Evolutionary conservation across 2,329 filamentous ascomycete species (phyloP).

Genomic region (Podosphaera aphanis): DNA sequence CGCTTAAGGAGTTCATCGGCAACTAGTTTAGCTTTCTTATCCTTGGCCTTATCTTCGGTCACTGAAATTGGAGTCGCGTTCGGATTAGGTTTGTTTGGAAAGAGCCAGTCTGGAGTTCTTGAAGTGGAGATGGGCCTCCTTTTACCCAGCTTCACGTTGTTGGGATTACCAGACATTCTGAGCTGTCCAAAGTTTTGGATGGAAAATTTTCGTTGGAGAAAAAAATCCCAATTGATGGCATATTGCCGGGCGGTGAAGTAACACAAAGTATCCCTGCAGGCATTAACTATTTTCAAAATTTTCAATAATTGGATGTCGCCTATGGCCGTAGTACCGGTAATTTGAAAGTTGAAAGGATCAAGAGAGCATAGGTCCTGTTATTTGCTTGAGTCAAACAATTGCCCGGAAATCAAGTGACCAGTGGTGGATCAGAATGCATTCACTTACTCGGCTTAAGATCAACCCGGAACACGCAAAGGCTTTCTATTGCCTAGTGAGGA

Average conservation of each 20-base stretch:
- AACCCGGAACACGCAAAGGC: too few species aligned
- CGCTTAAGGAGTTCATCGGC: slow-evolving; percentile 13
- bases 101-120: slow-evolving; percentile 14
- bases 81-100: slow-evolving; percentile 9
- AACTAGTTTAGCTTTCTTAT: slow-evolving; percentile 13
- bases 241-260: neutral
- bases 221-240: neutral
- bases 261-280: too few species aligned
- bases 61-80: slow-evolving; percentile 4
- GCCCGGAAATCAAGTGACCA: too few species aligned
- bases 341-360: too few species aligned
- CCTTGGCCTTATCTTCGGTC: slow-evolving; percentile 6
- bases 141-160: slow-evolving; percentile 15
- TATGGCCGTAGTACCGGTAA: too few species aligned
- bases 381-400: too few species aligned
- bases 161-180: slow-evolving; percentile 14
- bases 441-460: too few species aligned
- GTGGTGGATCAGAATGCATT: too few species aligned
- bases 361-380: too few species aligned
- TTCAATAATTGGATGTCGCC: too few species aligned
- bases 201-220: neutral
- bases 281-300: too few species aligned
- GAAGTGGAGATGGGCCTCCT: slow-evolving; percentile 7
- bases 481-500: too few species aligned
- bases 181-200: neutral